phyloP scores from a whole-genome alignment of 2,329 filamentous ascomycete species.

The Colletotrichum sp. region DNA sequence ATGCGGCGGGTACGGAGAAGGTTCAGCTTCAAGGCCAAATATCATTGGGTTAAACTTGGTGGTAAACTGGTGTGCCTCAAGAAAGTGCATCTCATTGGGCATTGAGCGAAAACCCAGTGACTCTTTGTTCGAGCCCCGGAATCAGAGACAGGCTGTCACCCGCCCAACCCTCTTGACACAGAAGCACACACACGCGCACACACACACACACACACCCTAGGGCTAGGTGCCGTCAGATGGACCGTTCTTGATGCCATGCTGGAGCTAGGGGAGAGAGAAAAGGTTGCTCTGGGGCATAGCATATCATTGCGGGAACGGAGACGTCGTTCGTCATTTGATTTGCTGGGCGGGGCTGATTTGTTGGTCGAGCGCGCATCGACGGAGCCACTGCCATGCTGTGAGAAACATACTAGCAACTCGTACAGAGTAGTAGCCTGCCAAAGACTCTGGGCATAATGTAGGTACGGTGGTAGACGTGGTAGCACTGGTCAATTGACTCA shows the following conservation, averaged over 20 bases:
- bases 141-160: conserved; percentile 19
- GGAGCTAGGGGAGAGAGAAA: neutral
- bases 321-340: neutral
- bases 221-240: conserved; percentile 1
- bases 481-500: neutral
- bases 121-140: neutral
- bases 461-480: neutral
- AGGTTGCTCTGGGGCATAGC: neutral
- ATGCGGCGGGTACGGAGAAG: neutral
- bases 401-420: neutral
- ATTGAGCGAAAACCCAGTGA: neutral
- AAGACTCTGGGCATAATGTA: neutral
- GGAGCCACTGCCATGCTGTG: neutral
- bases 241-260: neutral
- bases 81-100: neutral
- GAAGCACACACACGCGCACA: neutral
- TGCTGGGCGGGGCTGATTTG: neutral
- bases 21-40: neutral
- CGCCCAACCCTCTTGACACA: conserved; percentile 15
- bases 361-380: neutral
- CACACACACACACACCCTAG: neutral
- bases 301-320: neutral
- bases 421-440: neutral
- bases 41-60: neutral
- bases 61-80: neutral